Conservation (phyloP, 1,284 basidiomycete genomes). For the Wallemia mellicola region DNA sequence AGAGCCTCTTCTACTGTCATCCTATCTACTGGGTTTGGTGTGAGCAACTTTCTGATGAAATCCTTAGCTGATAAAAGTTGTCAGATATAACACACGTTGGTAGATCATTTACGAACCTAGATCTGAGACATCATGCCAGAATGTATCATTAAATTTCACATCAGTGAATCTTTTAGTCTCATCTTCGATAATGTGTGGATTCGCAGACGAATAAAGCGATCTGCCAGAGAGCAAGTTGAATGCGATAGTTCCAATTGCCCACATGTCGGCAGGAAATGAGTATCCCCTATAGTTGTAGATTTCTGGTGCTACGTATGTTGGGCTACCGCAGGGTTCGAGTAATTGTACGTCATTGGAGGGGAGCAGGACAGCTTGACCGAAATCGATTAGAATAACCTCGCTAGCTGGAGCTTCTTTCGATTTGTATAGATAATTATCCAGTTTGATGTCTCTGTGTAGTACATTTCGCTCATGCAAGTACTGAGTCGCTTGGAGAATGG, state of each 20-base stretch:
- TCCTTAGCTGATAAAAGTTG: constrained; percentile 7
- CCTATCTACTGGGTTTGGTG: constrained; percentile 7
- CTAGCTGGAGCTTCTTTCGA: neutral
- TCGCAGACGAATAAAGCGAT: neutral
- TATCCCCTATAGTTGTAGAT: neutral
- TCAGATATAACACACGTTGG: neutral
- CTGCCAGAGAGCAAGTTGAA: neutral
- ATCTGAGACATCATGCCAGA: constrained; percentile 7
- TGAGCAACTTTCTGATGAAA: constrained; percentile 6
- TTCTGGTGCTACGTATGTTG: neutral
- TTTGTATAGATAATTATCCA: neutral
- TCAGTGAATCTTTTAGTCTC: neutral
- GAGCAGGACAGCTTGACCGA: neutral
- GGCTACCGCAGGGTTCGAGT: neutral
- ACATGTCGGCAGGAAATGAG: constrained; percentile 1
- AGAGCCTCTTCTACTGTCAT: constrained; percentile 7
- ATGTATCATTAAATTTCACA: neutral
- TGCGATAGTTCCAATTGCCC: neutral
- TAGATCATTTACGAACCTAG: constrained; percentile 4
- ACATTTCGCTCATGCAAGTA: neutral
- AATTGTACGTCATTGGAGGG: neutral
- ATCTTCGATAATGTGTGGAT: neutral
- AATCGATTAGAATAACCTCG: neutral
- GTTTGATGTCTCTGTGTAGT: neutral
- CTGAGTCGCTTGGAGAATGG: neutral